Evolutionary conservation across 2,329 filamentous ascomycete species (phyloP).

Genomic region (Penicillium palitans): DNA sequence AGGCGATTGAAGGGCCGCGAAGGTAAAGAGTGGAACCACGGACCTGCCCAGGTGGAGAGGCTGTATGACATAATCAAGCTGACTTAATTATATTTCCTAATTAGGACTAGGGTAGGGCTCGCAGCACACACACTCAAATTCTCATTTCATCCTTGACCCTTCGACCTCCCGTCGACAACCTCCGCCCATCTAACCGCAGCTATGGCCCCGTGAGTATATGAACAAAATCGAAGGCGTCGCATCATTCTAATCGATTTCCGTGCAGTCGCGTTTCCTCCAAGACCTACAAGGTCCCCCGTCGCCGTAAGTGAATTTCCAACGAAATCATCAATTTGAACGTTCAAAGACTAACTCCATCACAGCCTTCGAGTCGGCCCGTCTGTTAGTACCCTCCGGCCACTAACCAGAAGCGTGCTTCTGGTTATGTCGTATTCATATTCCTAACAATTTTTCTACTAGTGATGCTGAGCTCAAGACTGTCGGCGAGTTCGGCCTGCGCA

Average conservation of each 20-base stretch:
- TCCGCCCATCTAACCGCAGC: constrained; percentile 37
- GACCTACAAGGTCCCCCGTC: constrained; percentile 98
- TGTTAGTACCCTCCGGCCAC: constrained; percentile 95
- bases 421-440: constrained; percentile 78
- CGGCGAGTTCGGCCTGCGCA: constrained; percentile 99
- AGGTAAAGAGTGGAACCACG: background rate
- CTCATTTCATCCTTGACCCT: constrained; percentile 27
- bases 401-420: constrained; percentile 97
- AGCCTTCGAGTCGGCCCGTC: constrained; percentile 98
- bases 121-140: constrained; percentile 8
- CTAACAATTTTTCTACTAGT: constrained; percentile 73
- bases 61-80: background rate
- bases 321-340: constrained; percentile 13
- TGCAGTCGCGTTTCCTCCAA: constrained; percentile 80
- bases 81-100: background rate
- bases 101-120: constrained; percentile 7
- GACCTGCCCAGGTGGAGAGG: background rate
- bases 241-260: constrained; percentile 29
- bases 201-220: constrained; percentile 47
- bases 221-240: constrained; percentile 37
- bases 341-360: constrained; percentile 40
- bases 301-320: constrained; percentile 57
- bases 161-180: constrained; percentile 41
- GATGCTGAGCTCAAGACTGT: constrained; percentile 99
- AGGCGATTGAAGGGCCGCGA: background rate